Base-by-base conservation (phyloP, 2,329 filamentous ascomycete genomes). In the Graphilbum fragrans region DNA sequence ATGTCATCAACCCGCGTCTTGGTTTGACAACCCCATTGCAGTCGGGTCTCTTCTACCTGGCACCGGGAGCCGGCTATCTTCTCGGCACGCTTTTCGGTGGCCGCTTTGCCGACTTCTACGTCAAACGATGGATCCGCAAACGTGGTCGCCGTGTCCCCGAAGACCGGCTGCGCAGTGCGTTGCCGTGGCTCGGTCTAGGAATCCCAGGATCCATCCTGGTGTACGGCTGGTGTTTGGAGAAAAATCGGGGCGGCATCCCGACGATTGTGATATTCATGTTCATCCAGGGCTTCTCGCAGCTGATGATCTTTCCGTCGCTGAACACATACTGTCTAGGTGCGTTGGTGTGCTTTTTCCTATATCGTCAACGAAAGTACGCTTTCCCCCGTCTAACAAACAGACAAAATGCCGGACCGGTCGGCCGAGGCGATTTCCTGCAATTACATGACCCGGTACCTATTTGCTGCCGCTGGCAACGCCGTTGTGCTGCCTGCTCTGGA, bases 401-500 rank as follows among this genome's bases (percentile, higher is more conserved):
- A 92, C 56, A 83, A 90, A 11, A 86, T 88, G 78, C 81, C 80
- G 48, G 67, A 68, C 1, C 65, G 72, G 22, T 76, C 75, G 34
- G 74, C 80, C 4, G 84, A 92, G 53, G 82, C 90, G 3, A 75
- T 86, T 35, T 82, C 83, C 0, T 82, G 82, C 0, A 92, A 90
- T 57, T 92, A 88, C 57, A 77, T 86, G 52, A 66, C 84, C 39
- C 69, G 85, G 5, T 92, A 90, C 57, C 54, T 86, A 7, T 82
- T 87, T 49, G 84, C 78, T 1, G 83, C 82, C 10, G 60, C 75
- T 5, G 82, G 76, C 0, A 82, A 77, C 3, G 84, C 81, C 0
- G 73, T 77, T 2, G 83, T 83, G 41, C 64, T 92, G 43, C 86
- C 86, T 0, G 81, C 79, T 1, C 70, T 87, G n/a, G 65, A 86